Percentiles rank a stretch among this genome's conserved stretches.
These are phyloP conservation scores for Nannochloris sp. DNA, from an alignment of 139 green algal genomes.

Conservation along the genomic window DNA sequence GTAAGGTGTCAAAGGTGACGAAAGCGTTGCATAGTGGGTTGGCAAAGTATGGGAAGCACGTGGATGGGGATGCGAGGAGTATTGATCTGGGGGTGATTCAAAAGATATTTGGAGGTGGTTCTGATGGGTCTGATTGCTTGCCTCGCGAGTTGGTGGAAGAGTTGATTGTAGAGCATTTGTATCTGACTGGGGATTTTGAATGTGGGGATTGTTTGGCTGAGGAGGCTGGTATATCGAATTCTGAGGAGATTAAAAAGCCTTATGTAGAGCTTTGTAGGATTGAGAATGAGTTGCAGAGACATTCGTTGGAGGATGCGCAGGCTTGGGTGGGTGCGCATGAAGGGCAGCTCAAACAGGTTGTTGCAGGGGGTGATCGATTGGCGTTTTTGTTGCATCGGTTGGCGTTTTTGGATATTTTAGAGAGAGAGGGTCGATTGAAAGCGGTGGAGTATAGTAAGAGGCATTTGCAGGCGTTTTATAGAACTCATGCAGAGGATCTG, in stretches of 20 bases:
- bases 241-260: constrained; percentile 38
- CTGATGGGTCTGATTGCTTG: background rate
- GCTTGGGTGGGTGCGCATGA: constrained; percentile 67
- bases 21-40: constrained; percentile 74
- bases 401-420: constrained; percentile 66
- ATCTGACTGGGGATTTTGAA: constrained; percentile 71
- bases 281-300: constrained; percentile 54
- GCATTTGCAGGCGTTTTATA: constrained; percentile 50
- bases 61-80: background rate
- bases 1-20: constrained; percentile 38
- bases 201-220: constrained; percentile 65
- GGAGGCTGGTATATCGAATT: constrained; percentile 58
- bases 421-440: constrained; percentile 23
- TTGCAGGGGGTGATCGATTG: constrained; percentile 28
- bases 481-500: constrained; percentile 52
- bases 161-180: constrained; percentile 84
- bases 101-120: constrained; percentile 1
- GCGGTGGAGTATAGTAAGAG: constrained; percentile 67
- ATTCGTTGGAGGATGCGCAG: constrained; percentile 66
- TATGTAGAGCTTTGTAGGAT: constrained; percentile 73
- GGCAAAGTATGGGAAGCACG: constrained; percentile 60
- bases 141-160: constrained; percentile 17
- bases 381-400: constrained; percentile 82
- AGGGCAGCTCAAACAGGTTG: constrained; percentile 12
- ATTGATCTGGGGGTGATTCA: background rate